Base-by-base conservation (phyloP, 139 green algal species). In the Chlorella sp. region DNA sequence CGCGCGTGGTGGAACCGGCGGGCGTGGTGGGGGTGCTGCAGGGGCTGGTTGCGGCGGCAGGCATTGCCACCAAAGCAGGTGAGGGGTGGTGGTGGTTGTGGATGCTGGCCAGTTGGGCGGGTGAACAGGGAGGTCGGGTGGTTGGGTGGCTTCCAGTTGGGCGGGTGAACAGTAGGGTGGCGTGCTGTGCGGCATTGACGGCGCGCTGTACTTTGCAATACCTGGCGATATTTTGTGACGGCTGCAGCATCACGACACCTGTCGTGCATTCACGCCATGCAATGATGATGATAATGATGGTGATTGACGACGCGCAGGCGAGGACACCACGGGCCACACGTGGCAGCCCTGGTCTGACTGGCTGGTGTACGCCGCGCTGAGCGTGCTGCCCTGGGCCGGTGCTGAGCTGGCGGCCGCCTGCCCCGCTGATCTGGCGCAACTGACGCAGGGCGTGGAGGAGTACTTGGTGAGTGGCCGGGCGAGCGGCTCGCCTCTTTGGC, bases 271-370 rank as follows among this genome's bases (percentile, higher is more conserved):
- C n/a, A n/a, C n/a, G n/a, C n/a, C n/a, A n/a, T n/a, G n/a, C n/a
- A n/a, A n/a, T n/a, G n/a, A n/a, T n/a, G n/a, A n/a, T n/a, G n/a
- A n/a, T n/a, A n/a, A n/a, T n/a, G n/a, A n/a, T n/a, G n/a, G n/a
- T n/a, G n/a, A n/a, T n/a, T n/a, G n/a, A n/a, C n/a, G n/a, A n/a
- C 62, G 2, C 42, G 59, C 62, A 70, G 64, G 50, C 35, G 35
- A 5, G 3, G 70, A 80, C 64, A 24, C 69, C n/a, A 63, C 59
- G 35, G 82, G 84, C 3, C 67, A 80, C n/a, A 59, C 69, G 0
- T 91, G 87, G 81, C 91, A 96, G 86, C 91, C 91, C 0, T 94
- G 88, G 72, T 69, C 80, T 1, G 91, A 97, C 75, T 76, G 77
- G 31, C 70, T 96, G 66, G 86, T 93, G 49, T 84, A 87, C 69